Evolutionary conservation across 176 grass and related monocot genomes (phyloP), one percentile per base, ranked within the genome.

Genomic region (Secale cereale): DNA sequence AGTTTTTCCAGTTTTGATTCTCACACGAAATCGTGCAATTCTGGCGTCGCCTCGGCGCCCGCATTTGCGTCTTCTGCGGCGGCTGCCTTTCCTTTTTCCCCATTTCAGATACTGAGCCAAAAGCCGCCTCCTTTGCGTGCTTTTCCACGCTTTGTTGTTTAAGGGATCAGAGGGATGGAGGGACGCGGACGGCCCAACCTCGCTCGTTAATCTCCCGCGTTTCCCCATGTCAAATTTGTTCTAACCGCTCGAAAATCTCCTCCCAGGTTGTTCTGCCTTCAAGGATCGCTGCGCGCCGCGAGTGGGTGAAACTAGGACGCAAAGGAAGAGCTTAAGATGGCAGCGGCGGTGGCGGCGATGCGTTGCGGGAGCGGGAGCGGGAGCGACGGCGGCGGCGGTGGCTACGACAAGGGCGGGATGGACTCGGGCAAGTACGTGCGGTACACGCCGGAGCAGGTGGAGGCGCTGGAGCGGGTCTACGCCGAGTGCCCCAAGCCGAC

Each of bases 401-500:
- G 86, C 48, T 88, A 89, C 20, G 89, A 95, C n/a, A 94, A 88
- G 69, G 86, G 88, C 30, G 81, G 72, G 27, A 85, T 92, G 72
- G 97, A 99, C 82, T 19, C 88, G 10, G 97, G 93, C 74, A 99
- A 99, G 81, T 99, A 99, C 20, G 97, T 99, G 56, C 87, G 97
- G 75, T 99, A 99, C 87, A 99, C 97, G n/a, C 89, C 90, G 60
- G 97, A 99, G 86, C 97, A 99, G 83, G 92, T 99, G 90, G 97
- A 99, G 88, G 90, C 89, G 19, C 92, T 99, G 64, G 97, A 99
- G 88, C 84, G 97, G 75, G 91, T 99, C 28, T 99, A 99, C 65
- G 70, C 86, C 1, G 97, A 99, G 76, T 99, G 97, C 88, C 92
- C 97, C 36, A 99, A 99, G 81, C 97, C 97, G 4, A 99, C 88